These are phyloP conservation scores for Podosphaera xanthii DNA, from an alignment of 2,329 filamentous ascomycete genomes.

Conservation along the genomic window DNA sequence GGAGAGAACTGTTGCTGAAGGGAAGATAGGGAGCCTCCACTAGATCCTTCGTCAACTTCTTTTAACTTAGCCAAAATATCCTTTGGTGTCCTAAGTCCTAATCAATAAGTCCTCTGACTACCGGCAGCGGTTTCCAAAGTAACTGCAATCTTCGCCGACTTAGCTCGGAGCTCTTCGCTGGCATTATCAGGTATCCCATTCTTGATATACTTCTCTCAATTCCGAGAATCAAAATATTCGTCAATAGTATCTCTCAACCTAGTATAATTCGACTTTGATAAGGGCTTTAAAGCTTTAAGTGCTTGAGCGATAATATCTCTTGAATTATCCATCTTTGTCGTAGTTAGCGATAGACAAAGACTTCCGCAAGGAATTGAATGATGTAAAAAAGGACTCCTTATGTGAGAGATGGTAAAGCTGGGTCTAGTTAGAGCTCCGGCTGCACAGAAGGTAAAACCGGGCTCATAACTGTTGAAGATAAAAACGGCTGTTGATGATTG, in stretches of 20 bases:
- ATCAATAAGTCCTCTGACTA: not conserved
- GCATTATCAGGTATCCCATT: not conserved
- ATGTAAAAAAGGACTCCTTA: too few relatives aligned
- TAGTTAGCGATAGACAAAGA: not conserved
- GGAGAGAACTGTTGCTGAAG: not conserved
- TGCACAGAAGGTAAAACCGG: not conserved
- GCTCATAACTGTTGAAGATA: not conserved
- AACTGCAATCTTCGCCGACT: not conserved
- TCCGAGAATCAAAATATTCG: not conserved
- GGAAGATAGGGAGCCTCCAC: not conserved
- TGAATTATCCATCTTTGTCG: not conserved
- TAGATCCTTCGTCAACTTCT: not conserved
- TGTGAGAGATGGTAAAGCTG: too few relatives aligned
- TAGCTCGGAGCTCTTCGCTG: not conserved
- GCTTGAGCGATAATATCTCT: not conserved
- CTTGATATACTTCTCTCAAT: not conserved
- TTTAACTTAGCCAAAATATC: not conserved
- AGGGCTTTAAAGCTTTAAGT: not conserved
- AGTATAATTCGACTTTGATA: not conserved
- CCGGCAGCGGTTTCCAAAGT: not conserved
- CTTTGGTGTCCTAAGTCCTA: not conserved
- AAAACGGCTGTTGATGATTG: too few relatives aligned
- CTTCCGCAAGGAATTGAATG: not conserved
- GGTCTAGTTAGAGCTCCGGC: not conserved
- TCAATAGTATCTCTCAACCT: not conserved